A percentile compares a stretch with the other conserved stretches of the same genome.
Evolutionary conservation across 345 rosid genomes (phyloP).

Genomic region (Crucihimalaya himalaica): DNA sequence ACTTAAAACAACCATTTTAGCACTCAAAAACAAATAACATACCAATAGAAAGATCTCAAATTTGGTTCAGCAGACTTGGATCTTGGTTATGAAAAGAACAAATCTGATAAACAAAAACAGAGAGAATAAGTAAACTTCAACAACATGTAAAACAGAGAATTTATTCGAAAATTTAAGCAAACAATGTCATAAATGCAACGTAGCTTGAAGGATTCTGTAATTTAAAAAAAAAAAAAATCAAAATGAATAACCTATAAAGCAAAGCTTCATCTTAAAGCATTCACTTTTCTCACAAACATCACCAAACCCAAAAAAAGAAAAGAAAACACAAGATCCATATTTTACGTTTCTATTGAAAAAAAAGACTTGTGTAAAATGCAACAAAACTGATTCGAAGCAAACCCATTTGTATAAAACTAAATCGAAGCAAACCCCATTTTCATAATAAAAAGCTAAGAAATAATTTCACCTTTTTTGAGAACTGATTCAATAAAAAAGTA

Average conservation of each 20-base stretch:
- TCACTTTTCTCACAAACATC: neutral
- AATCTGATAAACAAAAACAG: constrained; percentile 20
- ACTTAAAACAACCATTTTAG: neutral
- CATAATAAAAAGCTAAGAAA: constrained; percentile 11
- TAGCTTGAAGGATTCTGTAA: constrained; percentile 10
- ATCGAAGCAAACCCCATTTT: constrained; percentile 21
- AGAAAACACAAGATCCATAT: constrained; percentile 16
- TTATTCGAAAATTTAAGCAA: constrained; percentile 8
- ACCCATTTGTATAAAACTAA: constrained; percentile 23
- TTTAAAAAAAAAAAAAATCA: neutral
- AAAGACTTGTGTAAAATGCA: neutral
- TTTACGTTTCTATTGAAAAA: constrained; percentile 35
- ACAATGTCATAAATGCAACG: constrained; percentile 26
- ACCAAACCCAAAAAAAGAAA: neutral
- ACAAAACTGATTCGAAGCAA: neutral
- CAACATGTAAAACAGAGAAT: neutral
- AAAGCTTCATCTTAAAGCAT: constrained; percentile 28
- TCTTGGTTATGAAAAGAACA: constrained; percentile 7
- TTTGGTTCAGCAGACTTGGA: constrained; percentile 7
- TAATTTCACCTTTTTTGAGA: constrained; percentile 7
- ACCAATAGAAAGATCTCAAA: constrained; percentile 26
- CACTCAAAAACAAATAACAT: constrained; percentile 5
- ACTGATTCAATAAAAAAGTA: constrained; percentile 21
- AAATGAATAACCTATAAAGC: constrained; percentile 13
- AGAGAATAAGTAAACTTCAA: neutral